Percentiles rank a stretch among this genome's conserved stretches.
Conservation (phyloP, 139 green algal species). For the Volvox reticuliferus region DNA sequence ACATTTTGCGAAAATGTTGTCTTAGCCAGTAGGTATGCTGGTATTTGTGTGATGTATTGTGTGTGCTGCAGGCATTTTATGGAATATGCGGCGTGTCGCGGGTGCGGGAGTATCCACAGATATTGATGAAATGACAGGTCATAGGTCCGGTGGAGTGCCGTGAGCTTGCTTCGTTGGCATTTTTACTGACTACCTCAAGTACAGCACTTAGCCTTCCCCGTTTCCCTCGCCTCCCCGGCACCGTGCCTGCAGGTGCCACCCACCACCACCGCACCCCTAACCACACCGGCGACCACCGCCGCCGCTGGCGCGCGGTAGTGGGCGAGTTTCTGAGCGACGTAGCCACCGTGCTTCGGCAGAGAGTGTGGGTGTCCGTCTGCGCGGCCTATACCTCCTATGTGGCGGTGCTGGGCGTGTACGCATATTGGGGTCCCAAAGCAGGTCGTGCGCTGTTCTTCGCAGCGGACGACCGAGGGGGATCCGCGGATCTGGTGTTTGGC, state of each 20-base stretch:
- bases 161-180: too few relatives aligned
- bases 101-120: too few relatives aligned
- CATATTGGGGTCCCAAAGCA: conserved; percentile 67
- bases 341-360: conserved; percentile 59
- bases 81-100: too few relatives aligned
- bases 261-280: not conserved
- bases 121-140: too few relatives aligned
- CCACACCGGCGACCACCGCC: not conserved
- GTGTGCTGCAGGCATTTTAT: too few relatives aligned
- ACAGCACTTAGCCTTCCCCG: too few relatives aligned
- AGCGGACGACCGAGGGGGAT: conserved; percentile 44
- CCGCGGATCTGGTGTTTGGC: conserved; percentile 89
- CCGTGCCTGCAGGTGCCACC: not conserved
- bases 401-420: conserved; percentile 86
- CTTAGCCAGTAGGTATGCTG: too few relatives aligned
- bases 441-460: conserved; percentile 62
- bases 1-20: too few relatives aligned
- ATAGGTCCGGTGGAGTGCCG: too few relatives aligned
- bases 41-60: too few relatives aligned
- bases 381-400: conserved; percentile 77
- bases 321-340: conserved; percentile 59
- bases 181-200: too few relatives aligned
- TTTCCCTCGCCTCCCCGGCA: not conserved
- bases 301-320: not conserved
- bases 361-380: conserved; percentile 64